Evolutionary conservation across 306 rosid genomes (phyloP).

Genomic region (Acacia acuminata): DNA sequence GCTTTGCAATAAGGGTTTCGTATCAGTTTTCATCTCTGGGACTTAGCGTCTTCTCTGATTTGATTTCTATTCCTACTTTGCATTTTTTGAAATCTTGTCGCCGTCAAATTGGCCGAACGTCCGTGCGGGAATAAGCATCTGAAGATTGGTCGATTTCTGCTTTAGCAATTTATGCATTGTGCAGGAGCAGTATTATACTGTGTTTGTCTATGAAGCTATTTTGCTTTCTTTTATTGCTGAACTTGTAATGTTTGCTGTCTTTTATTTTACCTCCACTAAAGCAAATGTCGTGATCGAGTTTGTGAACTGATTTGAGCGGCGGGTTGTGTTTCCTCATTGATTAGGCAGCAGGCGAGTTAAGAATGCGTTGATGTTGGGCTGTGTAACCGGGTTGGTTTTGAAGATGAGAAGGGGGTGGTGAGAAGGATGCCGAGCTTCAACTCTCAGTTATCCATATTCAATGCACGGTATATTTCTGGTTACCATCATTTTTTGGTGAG

Average conservation of each 20-base stretch:
- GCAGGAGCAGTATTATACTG: neutral
- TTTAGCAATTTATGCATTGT: constrained; percentile 25
- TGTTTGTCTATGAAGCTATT: constrained; percentile 19
- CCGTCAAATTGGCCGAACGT: neutral
- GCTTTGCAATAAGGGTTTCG: constrained; percentile 24
- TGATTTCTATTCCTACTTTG: constrained; percentile 8
- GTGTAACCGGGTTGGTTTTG: constrained; percentile 40
- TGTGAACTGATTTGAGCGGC: constrained; percentile 18
- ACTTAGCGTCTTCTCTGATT: neutral
- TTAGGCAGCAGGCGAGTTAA: constrained; percentile 16
- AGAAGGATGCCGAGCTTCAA: constrained; percentile 56
- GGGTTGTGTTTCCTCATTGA: constrained; percentile 9
- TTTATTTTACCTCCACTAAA: constrained; percentile 3
- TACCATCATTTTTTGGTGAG: constrained; percentile 12
- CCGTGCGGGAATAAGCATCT: neutral
- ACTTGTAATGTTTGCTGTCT: neutral
- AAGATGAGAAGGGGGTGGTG: constrained; percentile 52
- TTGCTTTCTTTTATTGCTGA: constrained; percentile 16
- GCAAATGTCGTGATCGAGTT: constrained; percentile 19
- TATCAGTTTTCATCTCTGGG: constrained; percentile 9
- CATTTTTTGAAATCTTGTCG: constrained; percentile 8
- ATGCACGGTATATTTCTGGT: constrained; percentile 34
- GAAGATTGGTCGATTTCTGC: neutral
- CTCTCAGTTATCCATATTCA: constrained; percentile 39
- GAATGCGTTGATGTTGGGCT: constrained; percentile 36